Conservation (phyloP, 2,329 filamentous ascomycete species). For the Pseudocercospora crystallina region DNA sequence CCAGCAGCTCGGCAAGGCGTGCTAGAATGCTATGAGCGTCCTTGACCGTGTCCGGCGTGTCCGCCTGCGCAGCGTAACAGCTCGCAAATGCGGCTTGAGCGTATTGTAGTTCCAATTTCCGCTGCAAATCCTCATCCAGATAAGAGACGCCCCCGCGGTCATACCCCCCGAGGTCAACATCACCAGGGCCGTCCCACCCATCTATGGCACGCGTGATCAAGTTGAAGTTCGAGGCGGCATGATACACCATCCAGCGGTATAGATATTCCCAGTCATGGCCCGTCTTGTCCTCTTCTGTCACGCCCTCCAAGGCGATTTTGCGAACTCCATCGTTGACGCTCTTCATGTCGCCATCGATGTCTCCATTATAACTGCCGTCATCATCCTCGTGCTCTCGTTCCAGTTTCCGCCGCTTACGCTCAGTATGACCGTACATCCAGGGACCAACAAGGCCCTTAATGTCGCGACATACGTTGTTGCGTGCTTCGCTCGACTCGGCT, state of each 20-base stretch:
- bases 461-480: conserved; percentile 55
- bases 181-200: conserved; percentile 71
- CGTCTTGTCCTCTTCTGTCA: conserved; percentile 36
- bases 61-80: conserved; percentile 65
- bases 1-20: conserved; percentile 61
- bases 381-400: conserved; percentile 10
- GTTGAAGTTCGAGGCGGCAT: conserved; percentile 61
- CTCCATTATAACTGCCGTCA: background rate
- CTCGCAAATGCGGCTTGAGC: conserved; percentile 66
- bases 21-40: conserved; percentile 61
- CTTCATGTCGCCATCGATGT: conserved; percentile 5
- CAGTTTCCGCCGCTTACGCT: conserved; percentile 52
- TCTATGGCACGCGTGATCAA: conserved; percentile 64
- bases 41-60: conserved; percentile 58
- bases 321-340: conserved; percentile 13
- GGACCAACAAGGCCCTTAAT: conserved; percentile 68
- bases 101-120: conserved; percentile 63
- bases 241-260: conserved; percentile 64
- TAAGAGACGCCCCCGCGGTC: conserved; percentile 52
- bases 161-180: conserved; percentile 64
- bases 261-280: conserved; percentile 68
- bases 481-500: conserved; percentile 23
- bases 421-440: conserved; percentile 67
- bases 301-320: conserved; percentile 31
- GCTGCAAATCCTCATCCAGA: conserved; percentile 61